Evolutionary conservation across 345 rosid genomes (phyloP).

Genomic region (Dovyalis caffra): DNA sequence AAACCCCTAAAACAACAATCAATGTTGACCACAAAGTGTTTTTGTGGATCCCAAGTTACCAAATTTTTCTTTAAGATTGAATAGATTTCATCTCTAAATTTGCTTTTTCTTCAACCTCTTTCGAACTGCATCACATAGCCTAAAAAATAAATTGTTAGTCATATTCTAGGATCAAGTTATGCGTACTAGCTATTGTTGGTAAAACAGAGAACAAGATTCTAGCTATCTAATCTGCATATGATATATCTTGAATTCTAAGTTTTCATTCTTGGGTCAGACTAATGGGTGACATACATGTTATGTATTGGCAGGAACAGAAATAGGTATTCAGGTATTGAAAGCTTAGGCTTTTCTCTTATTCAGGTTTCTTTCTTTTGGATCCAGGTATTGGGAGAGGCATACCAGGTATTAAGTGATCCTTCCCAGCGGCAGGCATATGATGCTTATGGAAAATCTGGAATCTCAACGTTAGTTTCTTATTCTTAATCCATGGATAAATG

Average conservation of each 20-base stretch:
- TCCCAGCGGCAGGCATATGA: constrained; percentile 93
- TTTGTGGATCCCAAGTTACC: not conserved
- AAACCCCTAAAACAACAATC: not conserved
- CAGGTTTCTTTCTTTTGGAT: constrained; percentile 14
- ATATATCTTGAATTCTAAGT: not conserved
- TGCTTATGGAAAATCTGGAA: constrained; percentile 88
- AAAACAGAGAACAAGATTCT: not conserved
- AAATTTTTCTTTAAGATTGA: not conserved
- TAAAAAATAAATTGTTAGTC: not conserved
- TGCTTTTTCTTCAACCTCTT: not conserved
- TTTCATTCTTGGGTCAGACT: constrained; percentile 1
- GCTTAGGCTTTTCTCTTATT: constrained; percentile 6
- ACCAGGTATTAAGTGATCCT: constrained; percentile 94
- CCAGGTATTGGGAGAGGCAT: constrained; percentile 93
- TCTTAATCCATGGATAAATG: constrained; percentile 17
- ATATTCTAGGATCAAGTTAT: not conserved
- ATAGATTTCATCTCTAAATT: not conserved
- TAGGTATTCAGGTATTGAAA: not conserved
- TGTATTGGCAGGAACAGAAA: not conserved
- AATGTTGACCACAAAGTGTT: not conserved
- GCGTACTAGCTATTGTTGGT: not conserved
- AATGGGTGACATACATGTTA: not conserved
- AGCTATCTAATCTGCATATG: not conserved
- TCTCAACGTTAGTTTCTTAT: constrained; percentile 74
- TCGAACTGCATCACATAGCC: not conserved